These are phyloP conservation scores for Beauveria rudraprayagi DNA, from an alignment of 2,329 filamentous ascomycete genomes.

Conservation along the genomic window DNA sequence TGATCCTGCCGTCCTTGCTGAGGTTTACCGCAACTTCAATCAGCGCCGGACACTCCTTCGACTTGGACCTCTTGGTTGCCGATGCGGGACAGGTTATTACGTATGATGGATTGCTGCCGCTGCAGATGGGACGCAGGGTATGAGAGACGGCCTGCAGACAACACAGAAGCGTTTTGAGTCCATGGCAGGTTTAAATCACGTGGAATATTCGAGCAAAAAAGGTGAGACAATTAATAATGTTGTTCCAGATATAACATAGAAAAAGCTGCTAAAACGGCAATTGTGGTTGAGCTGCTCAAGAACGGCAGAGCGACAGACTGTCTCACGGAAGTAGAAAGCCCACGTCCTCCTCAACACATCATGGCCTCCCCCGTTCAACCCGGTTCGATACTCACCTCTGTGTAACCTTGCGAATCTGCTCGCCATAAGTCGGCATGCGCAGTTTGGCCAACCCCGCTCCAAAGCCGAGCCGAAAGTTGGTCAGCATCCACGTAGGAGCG, in stretches of 20 bases:
- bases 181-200: too few relatives aligned
- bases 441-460: neutral
- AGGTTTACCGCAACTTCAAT: too few relatives aligned
- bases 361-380: neutral
- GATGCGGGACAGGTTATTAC: slow-evolving; percentile 27
- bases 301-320: neutral
- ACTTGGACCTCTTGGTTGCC: slow-evolving; percentile 17
- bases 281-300: neutral
- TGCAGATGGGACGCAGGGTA: slow-evolving; percentile 11
- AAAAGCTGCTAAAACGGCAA: neutral
- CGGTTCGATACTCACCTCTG: neutral
- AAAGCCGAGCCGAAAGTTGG: neutral
- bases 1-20: too few relatives aligned
- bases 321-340: neutral
- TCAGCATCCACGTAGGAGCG: slow-evolving; percentile 17
- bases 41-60: too few relatives aligned
- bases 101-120: slow-evolving; percentile 14
- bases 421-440: neutral
- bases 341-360: neutral
- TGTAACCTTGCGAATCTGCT: neutral
- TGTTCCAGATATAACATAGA: neutral
- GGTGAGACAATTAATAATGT: too few relatives aligned
- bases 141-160: neutral
- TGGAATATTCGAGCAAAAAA: neutral
- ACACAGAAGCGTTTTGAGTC: too few relatives aligned